A percentile compares a stretch with the other conserved stretches of the same genome.
These are phyloP conservation scores for Dioscorea alata DNA, from an alignment of 106 monocot species.

Conservation along the genomic window DNA sequence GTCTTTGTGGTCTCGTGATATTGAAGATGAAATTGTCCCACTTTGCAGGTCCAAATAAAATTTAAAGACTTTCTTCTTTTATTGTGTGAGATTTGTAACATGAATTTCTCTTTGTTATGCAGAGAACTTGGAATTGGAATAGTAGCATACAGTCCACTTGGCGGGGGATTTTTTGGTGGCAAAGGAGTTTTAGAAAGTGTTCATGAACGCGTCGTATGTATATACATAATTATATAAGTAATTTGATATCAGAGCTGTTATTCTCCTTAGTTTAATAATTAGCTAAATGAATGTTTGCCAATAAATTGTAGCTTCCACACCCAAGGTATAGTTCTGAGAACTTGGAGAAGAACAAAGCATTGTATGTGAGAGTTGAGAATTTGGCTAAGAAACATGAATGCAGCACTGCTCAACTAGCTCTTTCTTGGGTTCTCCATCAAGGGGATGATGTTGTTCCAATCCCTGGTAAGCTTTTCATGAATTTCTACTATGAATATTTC, in stretches of 20 bases:
- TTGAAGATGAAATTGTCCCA: constrained; percentile 56
- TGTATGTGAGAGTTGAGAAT: constrained; percentile 40
- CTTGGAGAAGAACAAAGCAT: constrained; percentile 60
- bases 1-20: constrained; percentile 81
- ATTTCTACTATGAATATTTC: too few species aligned
- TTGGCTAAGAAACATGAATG: constrained; percentile 49
- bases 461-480: too few species aligned
- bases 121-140: constrained; percentile 66
- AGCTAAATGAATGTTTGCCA: too few species aligned
- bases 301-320: too few species aligned
- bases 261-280: too few species aligned
- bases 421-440: constrained; percentile 22
- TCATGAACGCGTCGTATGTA: constrained; percentile 36
- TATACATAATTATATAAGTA: too few species aligned
- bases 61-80: not conserved
- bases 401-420: constrained; percentile 65
- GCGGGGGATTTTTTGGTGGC: constrained; percentile 76
- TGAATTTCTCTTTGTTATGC: not conserved
- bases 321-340: constrained; percentile 26
- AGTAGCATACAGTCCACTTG: constrained; percentile 75
- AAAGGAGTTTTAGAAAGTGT: constrained; percentile 41
- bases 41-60: constrained; percentile 36
- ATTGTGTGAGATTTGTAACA: not conserved
- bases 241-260: too few species aligned
- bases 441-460: too few species aligned